Evolutionary conservation across 2,329 filamentous ascomycete genomes (phyloP), one percentile per base, ranked within the genome.

Genomic region (Diaporthe batatas): DNA sequence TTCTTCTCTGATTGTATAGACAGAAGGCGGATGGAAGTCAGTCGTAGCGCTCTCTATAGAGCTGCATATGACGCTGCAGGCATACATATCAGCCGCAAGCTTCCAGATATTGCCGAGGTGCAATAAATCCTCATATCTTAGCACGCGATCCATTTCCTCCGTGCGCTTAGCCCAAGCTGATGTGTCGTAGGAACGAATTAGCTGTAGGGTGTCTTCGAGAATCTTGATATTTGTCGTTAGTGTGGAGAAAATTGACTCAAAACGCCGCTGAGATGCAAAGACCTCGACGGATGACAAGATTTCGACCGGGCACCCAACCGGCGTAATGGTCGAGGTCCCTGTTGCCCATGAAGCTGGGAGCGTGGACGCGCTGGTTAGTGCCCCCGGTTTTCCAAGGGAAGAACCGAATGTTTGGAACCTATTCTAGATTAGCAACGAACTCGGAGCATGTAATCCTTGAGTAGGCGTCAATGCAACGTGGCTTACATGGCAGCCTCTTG

Each of bases 191-290:
- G 55, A 59, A 25, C 55, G 34, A 25, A 59, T 16, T 1, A 59
- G 55, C 5, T 16, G 34, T 6, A 59, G 55, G 2, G n/a, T n/a
- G 39, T 59, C 55, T 25, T 42, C 34, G 2, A 59, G 55, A 7
- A 36, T 23, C 34, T 59, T n/a, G 2, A 25, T 25, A 34, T 18
- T 18, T 34, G 55, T 25, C n/a, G 21, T 25, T 14, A 34, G 34
- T 21, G 55, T 36, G 34, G 55, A n/a, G 6, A 59, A 59, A 1
- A 39, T 59, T 18, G 55, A 59, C 6, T 42, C n/a, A 21, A 39
- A 59, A 18, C 55, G 55, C 55, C 55, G 34, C 34, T 59, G 55
- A 39, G 55, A 59, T 59, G 55, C 55, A 39, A 42, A 59, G 55
- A 59, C n/a, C 55, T 59, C 55, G 12, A 59, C 14, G 11, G 55